Conservation (phyloP, 257 asterid genomes). For the Solanum rostratum region DNA sequence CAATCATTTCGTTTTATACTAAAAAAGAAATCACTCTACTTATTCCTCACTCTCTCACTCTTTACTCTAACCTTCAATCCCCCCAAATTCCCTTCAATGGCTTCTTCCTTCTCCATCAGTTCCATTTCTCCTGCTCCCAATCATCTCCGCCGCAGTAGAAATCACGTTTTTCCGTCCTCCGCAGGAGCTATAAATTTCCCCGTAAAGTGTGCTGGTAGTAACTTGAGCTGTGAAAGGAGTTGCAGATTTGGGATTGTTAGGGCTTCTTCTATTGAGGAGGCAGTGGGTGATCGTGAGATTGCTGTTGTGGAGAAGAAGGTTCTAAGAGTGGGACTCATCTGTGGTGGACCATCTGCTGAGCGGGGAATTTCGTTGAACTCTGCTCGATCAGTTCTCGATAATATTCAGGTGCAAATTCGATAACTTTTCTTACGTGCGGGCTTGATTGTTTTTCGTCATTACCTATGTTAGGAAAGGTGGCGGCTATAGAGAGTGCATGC, state of each 20-base stretch:
- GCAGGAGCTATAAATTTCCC: constrained; percentile 1
- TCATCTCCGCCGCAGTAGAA: neutral
- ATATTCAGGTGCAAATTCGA: constrained; percentile 41
- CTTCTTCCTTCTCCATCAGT: constrained; percentile 17
- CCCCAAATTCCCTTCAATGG: constrained; percentile 7
- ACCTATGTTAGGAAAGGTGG: neutral
- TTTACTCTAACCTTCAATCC: neutral
- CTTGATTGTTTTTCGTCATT: too few relatives aligned
- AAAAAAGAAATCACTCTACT: neutral
- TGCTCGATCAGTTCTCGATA: constrained; percentile 88
- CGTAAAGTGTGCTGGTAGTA: neutral
- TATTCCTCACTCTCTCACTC: neutral
- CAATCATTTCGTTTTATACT: neutral
- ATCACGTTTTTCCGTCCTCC: neutral
- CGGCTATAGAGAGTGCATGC: too few relatives aligned
- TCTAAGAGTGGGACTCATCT: constrained; percentile 58
- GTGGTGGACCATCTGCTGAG: constrained; percentile 92
- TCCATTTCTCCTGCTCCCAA: constrained; percentile 2
- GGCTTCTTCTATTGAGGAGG: constrained; percentile 23
- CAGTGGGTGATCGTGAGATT: constrained; percentile 5
- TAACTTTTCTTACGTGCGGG: neutral
- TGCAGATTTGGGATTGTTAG: constrained; percentile 16
- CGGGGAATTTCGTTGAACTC: constrained; percentile 82
- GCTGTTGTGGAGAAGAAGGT: constrained; percentile 13
- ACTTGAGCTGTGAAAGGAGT: constrained; percentile 4